Conservation (phyloP, 805 yeast species). For the Grigorovia yakushimaensis region DNA sequence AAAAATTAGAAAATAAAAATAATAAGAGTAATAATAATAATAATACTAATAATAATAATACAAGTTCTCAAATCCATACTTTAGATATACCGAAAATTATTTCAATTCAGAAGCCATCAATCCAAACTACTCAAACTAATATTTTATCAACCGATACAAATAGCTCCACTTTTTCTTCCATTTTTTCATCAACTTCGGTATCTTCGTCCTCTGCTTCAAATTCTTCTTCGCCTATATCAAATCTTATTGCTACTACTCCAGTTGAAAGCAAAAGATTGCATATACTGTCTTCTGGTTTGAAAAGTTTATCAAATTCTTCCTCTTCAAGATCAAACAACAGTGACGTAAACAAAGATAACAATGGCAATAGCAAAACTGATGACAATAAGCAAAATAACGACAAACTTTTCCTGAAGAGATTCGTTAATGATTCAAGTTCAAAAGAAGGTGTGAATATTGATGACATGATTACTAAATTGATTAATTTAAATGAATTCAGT, state of each 20-base stretch:
- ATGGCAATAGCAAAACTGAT: background rate
- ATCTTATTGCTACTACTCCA: background rate
- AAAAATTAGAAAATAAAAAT: background rate
- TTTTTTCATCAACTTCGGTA: slow-evolving; percentile 4
- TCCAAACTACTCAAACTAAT: background rate
- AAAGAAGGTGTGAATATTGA: slow-evolving; percentile 42
- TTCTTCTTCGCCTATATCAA: background rate
- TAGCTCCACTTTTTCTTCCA: slow-evolving; percentile 1
- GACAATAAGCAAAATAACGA: background rate
- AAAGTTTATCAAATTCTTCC: background rate
- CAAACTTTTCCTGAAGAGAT: slow-evolving; percentile 20
- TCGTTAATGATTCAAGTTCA: slow-evolving; percentile 22
- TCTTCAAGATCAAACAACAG: slow-evolving; percentile 1
- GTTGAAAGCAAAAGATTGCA: background rate
- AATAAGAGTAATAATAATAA: background rate
- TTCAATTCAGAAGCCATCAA: slow-evolving; percentile 1
- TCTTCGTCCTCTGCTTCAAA: slow-evolving; percentile 1
- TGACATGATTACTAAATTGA: slow-evolving; percentile 49
- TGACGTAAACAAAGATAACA: background rate
- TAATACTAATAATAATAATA: background rate
- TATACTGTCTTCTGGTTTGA: background rate
- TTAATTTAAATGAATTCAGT: slow-evolving; percentile 31
- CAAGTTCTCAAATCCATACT: background rate
- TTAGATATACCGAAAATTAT: slow-evolving; percentile 3
- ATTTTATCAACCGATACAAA: background rate